Conservation (phyloP, 805 yeast genomes). For the Lipomyces sp. region DNA sequence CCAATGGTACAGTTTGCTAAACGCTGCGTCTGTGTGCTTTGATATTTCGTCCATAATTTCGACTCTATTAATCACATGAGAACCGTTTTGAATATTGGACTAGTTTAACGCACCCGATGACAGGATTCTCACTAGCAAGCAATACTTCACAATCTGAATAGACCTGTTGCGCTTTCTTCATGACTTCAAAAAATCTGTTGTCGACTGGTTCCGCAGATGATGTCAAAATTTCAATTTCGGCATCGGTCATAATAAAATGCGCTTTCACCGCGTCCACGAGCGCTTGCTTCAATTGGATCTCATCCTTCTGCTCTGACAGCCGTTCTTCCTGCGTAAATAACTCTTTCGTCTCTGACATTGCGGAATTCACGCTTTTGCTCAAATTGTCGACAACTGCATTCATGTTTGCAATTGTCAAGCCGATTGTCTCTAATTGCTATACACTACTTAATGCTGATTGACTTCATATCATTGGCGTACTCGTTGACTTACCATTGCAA, state of each 20-base stretch:
- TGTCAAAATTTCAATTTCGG: conserved; percentile 66
- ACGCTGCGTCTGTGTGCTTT: conserved; percentile 56
- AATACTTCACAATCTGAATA: conserved; percentile 71
- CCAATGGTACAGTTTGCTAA: conserved; percentile 57
- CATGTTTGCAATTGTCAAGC: conserved; percentile 38
- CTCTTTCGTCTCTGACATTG: conserved; percentile 34
- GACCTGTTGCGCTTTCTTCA: conserved; percentile 66
- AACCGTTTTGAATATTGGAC: conserved; percentile 14
- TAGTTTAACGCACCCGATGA: conserved; percentile 38
- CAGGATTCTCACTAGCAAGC: conserved; percentile 64
- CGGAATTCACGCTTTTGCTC: conserved; percentile 17
- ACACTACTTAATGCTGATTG: conserved; percentile 19
- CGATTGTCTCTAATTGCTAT: conserved; percentile 39
- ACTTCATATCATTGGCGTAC: background rate
- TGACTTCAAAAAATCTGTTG: conserved; percentile 61
- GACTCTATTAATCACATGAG: conserved; percentile 34
- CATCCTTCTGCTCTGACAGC: conserved; percentile 35
- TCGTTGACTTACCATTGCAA: conserved; percentile 38
- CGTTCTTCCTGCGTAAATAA: conserved; percentile 37
- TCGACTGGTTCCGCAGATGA: conserved; percentile 46
- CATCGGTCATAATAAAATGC: conserved; percentile 69
- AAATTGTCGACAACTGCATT: conserved; percentile 41
- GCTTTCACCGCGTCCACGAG: conserved; percentile 50
- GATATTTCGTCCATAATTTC: conserved; percentile 66
- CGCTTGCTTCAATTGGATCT: conserved; percentile 38